These are phyloP conservation scores for Hordeum pubiflorum DNA, from an alignment of 202 grass and related monocot genomes.

Conservation along the genomic window DNA sequence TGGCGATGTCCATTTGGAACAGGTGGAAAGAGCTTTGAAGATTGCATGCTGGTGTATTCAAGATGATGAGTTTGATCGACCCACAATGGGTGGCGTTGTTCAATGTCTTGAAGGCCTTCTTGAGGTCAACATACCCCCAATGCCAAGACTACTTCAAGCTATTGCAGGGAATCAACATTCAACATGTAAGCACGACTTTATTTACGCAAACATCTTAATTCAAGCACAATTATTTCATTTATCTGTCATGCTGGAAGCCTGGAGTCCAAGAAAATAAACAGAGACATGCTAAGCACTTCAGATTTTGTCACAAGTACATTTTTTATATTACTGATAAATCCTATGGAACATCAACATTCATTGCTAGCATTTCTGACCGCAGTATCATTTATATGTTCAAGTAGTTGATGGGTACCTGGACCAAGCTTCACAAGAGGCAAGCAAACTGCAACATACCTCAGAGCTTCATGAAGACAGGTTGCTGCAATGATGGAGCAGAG, in stretches of 20 bases:
- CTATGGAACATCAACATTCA: background rate
- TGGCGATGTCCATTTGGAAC: background rate
- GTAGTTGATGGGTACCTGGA: background rate
- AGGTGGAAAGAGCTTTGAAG: constrained; percentile 4
- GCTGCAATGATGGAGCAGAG: background rate
- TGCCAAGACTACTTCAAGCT: constrained; percentile 4
- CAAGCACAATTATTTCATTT: background rate
- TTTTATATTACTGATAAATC: background rate
- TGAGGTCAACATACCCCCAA: background rate
- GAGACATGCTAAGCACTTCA: background rate
- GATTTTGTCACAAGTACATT: background rate
- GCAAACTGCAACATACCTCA: background rate
- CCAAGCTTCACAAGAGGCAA: background rate
- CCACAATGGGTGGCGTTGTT: background rate
- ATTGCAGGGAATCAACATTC: background rate
- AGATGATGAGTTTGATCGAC: constrained; percentile 18
- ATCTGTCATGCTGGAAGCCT: background rate
- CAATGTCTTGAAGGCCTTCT: background rate
- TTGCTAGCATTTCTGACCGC: background rate
- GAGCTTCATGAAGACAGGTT: constrained; percentile 6
- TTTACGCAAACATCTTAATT: background rate
- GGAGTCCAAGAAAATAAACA: background rate
- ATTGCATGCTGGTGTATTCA: constrained; percentile 23
- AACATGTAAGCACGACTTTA: background rate
- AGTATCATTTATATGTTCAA: background rate